phyloP scores from a whole-genome alignment of 345 rosid species.

The Rhodamnia rubescens region DNA sequence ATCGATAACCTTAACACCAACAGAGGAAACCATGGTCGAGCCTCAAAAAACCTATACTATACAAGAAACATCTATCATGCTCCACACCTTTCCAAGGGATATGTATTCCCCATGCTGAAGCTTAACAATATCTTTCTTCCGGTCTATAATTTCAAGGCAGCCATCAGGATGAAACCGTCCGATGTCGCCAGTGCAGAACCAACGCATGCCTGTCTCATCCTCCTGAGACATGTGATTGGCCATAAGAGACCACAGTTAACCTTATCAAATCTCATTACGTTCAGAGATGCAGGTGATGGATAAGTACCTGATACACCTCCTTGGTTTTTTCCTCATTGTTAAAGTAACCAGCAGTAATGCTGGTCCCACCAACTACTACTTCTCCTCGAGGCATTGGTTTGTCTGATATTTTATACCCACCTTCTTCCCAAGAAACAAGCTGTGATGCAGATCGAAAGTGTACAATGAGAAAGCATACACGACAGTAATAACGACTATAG shows the following conservation, averaged over 20 bases:
- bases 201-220: slow-evolving; percentile 66
- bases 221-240: slow-evolving; percentile 31
- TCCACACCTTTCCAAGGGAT: slow-evolving; percentile 80
- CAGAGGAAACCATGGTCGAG: background rate
- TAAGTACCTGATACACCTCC: slow-evolving; percentile 69
- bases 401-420: slow-evolving; percentile 59
- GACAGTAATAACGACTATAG: background rate
- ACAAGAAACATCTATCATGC: background rate
- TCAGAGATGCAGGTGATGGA: background rate
- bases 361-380: slow-evolving; percentile 71
- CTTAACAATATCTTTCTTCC: slow-evolving; percentile 91
- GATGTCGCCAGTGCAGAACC: slow-evolving; percentile 89
- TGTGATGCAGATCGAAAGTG: slow-evolving; percentile 1
- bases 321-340: slow-evolving; percentile 63
- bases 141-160: slow-evolving; percentile 84
- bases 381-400: slow-evolving; percentile 95
- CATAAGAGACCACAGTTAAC: background rate
- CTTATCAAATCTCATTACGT: background rate
- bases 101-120: slow-evolving; percentile 93
- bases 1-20: background rate
- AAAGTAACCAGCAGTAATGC: slow-evolving; percentile 73
- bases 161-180: slow-evolving; percentile 84
- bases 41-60: background rate
- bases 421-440: slow-evolving; percentile 94
- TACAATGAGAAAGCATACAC: background rate